Conservation (phyloP, 2,329 filamentous ascomycete genomes). For the Volutella citrinella region DNA sequence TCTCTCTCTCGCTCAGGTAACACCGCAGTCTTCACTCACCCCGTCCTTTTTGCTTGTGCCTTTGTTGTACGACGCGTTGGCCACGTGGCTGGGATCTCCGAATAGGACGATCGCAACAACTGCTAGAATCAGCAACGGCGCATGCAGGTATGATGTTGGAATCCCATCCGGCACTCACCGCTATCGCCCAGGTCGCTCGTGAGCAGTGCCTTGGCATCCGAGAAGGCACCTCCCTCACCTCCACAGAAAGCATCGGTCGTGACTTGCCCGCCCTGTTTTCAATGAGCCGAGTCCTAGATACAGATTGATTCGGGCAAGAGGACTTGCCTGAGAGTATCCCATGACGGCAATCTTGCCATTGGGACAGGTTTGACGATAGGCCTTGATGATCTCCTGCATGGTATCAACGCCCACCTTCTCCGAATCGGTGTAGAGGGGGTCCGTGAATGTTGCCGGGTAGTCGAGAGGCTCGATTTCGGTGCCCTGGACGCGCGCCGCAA, state of each 20-base stretch:
- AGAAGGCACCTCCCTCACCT: slow-evolving; percentile 26
- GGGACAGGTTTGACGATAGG: slow-evolving; percentile 35
- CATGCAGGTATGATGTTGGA: background rate
- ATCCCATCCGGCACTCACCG: slow-evolving; percentile 24
- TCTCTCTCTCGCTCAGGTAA: too few species aligned
- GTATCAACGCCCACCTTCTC: slow-evolving; percentile 31
- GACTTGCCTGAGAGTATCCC: slow-evolving; percentile 41
- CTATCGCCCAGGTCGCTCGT: slow-evolving; percentile 28
- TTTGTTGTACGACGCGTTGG: slow-evolving; percentile 32
- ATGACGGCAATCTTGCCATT: slow-evolving; percentile 38
- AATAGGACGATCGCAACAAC: slow-evolving; percentile 40
- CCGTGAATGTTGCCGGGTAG: slow-evolving; percentile 35
- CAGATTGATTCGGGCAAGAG: too few species aligned
- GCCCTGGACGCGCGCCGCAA: slow-evolving; percentile 31
- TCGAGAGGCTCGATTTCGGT: slow-evolving; percentile 33
- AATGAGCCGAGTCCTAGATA: too few species aligned
- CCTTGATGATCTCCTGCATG: slow-evolving; percentile 28
- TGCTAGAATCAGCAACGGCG: slow-evolving; percentile 19
- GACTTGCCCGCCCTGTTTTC: slow-evolving; percentile 36
- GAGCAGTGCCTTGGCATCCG: slow-evolving; percentile 23
- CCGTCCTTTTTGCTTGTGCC: slow-evolving; percentile 37
- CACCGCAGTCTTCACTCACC: too few species aligned
- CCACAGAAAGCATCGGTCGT: slow-evolving; percentile 37
- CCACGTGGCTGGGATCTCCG: slow-evolving; percentile 39
- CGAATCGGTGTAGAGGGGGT: slow-evolving; percentile 33